phyloP scores from a whole-genome alignment of 331 rosid species.

The Cydonia oblonga region DNA sequence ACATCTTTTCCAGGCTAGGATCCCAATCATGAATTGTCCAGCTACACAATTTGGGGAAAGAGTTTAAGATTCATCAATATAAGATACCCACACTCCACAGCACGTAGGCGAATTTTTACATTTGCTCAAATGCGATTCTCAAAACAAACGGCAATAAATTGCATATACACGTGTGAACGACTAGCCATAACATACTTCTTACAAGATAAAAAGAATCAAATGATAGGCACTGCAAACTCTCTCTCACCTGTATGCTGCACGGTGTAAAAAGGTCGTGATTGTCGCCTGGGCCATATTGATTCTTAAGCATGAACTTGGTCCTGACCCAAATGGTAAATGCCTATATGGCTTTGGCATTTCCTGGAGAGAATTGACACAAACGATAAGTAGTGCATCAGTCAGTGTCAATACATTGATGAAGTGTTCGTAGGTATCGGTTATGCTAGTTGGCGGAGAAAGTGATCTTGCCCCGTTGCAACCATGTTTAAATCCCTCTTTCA shows the following conservation, averaged over 20 bases:
- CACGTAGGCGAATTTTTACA: background rate
- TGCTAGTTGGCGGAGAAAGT: too few relatives aligned
- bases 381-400: background rate
- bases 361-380: constrained; percentile 16
- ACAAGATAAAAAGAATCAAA: too few relatives aligned
- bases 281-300: constrained; percentile 64
- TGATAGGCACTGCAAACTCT: background rate
- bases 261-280: constrained; percentile 50
- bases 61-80: background rate
- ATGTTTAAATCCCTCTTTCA: too few relatives aligned
- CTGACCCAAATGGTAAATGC: constrained; percentile 59
- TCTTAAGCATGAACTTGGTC: constrained; percentile 67
- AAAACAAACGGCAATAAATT: background rate
- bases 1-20: constrained; percentile 52
- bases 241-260: constrained; percentile 52
- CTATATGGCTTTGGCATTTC: constrained; percentile 65
- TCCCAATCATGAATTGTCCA: constrained; percentile 59
- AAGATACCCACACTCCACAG: background rate
- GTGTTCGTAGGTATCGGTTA: background rate
- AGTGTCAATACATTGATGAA: background rate
- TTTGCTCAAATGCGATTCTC: background rate
- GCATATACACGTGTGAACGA: background rate
- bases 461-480: too few relatives aligned
- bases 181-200: too few relatives aligned
- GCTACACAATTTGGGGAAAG: constrained; percentile 18